These are phyloP conservation scores for Quercus variabilis DNA, from an alignment of 306 rosid genomes.

Conservation along the genomic window DNA sequence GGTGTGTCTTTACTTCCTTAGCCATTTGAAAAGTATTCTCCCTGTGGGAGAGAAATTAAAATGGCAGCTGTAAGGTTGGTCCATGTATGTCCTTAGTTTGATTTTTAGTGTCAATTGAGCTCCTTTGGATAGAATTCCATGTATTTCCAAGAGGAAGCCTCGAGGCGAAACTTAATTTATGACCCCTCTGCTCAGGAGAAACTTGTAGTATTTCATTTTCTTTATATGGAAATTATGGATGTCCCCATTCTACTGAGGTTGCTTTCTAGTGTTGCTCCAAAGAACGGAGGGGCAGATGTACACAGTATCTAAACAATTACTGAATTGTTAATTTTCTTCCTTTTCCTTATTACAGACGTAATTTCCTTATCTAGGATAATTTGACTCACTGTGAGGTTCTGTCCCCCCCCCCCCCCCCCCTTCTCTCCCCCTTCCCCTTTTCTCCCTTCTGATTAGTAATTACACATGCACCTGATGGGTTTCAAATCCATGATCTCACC, in stretches of 20 bases:
- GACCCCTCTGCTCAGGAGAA: background rate
- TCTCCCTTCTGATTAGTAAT: too few relatives aligned
- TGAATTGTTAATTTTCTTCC: background rate
- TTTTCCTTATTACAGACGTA: background rate
- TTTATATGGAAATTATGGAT: background rate
- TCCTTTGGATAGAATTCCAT: background rate
- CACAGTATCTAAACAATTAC: background rate
- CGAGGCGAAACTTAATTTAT: background rate
- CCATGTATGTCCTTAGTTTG: background rate
- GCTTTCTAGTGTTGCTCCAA: background rate
- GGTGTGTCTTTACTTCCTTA: background rate
- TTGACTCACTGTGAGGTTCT: background rate
- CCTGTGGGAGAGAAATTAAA: too few relatives aligned
- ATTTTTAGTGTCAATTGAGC: background rate
- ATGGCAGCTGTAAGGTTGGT: background rate
- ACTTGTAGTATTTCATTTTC: background rate
- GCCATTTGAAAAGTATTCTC: background rate
- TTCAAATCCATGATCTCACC: too few relatives aligned
- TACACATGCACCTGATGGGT: too few relatives aligned
- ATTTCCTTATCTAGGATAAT: constrained; percentile 6
- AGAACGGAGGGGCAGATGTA: background rate
- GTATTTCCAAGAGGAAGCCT: background rate
- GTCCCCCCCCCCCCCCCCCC: background rate
- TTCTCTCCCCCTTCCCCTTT: too few relatives aligned
- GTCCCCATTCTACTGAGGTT: background rate